These are phyloP conservation scores for Condylostoma magnum DNA, from an alignment of 169 alveolate species.

Conservation along the genomic window DNA sequence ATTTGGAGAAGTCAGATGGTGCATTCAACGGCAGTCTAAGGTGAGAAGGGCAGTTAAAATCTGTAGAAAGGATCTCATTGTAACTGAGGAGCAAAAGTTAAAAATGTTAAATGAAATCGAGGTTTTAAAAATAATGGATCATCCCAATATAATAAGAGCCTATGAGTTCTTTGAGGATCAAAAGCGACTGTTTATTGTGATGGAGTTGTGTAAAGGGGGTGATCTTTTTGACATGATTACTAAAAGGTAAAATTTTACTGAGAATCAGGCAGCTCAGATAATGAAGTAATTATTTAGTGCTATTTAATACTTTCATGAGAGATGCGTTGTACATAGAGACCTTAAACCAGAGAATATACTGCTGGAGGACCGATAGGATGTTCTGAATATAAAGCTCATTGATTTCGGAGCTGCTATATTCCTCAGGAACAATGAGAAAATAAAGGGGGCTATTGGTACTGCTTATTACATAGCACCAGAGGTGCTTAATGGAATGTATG, in stretches of 20 bases:
- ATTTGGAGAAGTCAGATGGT: slow-evolving; percentile 2
- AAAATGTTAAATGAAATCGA: slow-evolving; percentile 57
- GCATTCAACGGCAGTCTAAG: slow-evolving; percentile 35
- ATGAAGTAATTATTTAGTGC: slow-evolving; percentile 67
- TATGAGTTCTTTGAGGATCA: slow-evolving; percentile 72
- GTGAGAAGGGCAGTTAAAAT: slow-evolving; percentile 65
- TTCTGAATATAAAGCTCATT: slow-evolving; percentile 66
- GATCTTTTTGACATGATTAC: slow-evolving; percentile 42
- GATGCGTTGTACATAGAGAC: slow-evolving; percentile 67
- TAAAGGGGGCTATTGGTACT: slow-evolving; percentile 43
- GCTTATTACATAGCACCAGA: slow-evolving; percentile 70
- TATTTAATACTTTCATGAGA: slow-evolving; percentile 63
- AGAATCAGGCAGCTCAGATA: slow-evolving; percentile 61
- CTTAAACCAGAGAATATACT: slow-evolving; percentile 50
- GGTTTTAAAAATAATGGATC: slow-evolving; percentile 62
- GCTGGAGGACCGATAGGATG: slow-evolving; percentile 42
- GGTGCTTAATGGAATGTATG: slow-evolving; percentile 47
- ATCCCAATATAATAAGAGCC: slow-evolving; percentile 63
- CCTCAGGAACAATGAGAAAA: slow-evolving; percentile 40
- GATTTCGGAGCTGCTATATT: slow-evolving; percentile 77
- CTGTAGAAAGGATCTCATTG: slow-evolving; percentile 58
- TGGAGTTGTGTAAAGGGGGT: slow-evolving; percentile 77
- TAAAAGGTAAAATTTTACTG: slow-evolving; percentile 50
- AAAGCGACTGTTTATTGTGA: slow-evolving; percentile 51
- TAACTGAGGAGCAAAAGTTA: slow-evolving; percentile 47